phyloP scores from a whole-genome alignment of 306 rosid species.

The Lotus japonicus region DNA sequence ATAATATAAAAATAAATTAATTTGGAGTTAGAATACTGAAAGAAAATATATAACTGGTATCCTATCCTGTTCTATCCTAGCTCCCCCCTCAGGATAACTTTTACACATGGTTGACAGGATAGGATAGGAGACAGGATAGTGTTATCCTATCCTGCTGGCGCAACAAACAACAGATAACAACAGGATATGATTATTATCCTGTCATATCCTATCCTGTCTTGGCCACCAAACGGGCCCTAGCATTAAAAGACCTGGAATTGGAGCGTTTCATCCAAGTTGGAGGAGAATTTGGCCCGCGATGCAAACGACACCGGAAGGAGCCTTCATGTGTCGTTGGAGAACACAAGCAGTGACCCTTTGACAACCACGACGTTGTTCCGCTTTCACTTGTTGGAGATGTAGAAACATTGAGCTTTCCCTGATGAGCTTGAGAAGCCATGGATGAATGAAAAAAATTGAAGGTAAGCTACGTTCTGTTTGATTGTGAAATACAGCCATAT shows the following conservation, averaged over 20 bases:
- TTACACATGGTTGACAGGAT: too few species aligned
- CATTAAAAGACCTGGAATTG: constrained; percentile 44
- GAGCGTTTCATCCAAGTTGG: constrained; percentile 56
- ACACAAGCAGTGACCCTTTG: constrained; percentile 71
- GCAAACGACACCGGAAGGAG: constrained; percentile 84
- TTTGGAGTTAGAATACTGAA: too few species aligned
- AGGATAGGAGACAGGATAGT: too few species aligned
- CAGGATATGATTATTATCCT: too few species aligned
- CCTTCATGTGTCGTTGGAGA: constrained; percentile 89
- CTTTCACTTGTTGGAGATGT: constrained; percentile 47
- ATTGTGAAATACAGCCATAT: background rate
- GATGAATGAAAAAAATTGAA: background rate
- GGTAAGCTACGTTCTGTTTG: background rate
- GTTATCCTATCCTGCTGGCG: too few species aligned
- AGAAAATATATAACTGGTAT: too few species aligned
- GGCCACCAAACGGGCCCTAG: too few species aligned
- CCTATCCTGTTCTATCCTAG: too few species aligned
- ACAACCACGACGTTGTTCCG: constrained; percentile 22
- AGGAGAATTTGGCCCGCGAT: constrained; percentile 33
- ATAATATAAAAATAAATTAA: too few species aligned
- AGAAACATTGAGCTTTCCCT: constrained; percentile 30
- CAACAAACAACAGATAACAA: too few species aligned
- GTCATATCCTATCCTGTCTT: too few species aligned
- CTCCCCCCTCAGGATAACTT: too few species aligned
- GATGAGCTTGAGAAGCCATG: constrained; percentile 66